phyloP scores from a whole-genome alignment of 805 yeast genomes.

The Wickerhamiella cacticola region DNA sequence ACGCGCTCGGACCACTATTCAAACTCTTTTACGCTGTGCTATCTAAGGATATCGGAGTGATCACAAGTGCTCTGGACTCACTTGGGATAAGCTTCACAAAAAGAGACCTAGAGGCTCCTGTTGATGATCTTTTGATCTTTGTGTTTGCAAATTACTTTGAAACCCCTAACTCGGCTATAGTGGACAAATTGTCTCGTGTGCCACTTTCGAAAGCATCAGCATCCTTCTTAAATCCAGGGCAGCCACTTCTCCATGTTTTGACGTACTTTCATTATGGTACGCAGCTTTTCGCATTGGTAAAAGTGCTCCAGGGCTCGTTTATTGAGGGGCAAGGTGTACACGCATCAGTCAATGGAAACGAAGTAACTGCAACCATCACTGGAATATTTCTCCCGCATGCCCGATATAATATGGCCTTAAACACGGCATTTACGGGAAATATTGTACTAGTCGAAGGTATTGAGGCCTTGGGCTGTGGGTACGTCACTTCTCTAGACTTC shows the following conservation, averaged over 20 bases:
- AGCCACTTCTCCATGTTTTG: not conserved
- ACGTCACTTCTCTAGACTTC: not conserved
- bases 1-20: conserved; percentile 69
- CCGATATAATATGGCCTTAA: conserved; percentile 48
- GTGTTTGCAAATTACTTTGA: conserved; percentile 48
- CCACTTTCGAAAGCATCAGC: too few species aligned
- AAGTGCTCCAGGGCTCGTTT: not conserved
- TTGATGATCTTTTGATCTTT: conserved; percentile 43
- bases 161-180: conserved; percentile 36
- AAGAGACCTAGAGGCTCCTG: conserved; percentile 35
- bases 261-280: not conserved
- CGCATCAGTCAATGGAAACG: not conserved
- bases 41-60: conserved; percentile 36
- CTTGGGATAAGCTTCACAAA: conserved; percentile 29
- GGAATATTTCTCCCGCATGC: conserved; percentile 47
- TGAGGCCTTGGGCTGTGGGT: not conserved
- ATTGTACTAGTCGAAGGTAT: conserved; percentile 41
- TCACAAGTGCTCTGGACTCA: conserved; percentile 37
- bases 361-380: not conserved
- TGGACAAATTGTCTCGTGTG: too few species aligned
- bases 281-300: not conserved
- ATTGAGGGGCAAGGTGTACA: not conserved
- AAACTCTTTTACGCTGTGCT: conserved; percentile 54
- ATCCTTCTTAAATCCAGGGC: not conserved
- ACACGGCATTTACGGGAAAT: conserved; percentile 50